Evolutionary conservation across 2,329 filamentous ascomycete genomes (phyloP), one percentile per base, ranked within the genome.

Genomic region (Fusarium cicatricum): DNA sequence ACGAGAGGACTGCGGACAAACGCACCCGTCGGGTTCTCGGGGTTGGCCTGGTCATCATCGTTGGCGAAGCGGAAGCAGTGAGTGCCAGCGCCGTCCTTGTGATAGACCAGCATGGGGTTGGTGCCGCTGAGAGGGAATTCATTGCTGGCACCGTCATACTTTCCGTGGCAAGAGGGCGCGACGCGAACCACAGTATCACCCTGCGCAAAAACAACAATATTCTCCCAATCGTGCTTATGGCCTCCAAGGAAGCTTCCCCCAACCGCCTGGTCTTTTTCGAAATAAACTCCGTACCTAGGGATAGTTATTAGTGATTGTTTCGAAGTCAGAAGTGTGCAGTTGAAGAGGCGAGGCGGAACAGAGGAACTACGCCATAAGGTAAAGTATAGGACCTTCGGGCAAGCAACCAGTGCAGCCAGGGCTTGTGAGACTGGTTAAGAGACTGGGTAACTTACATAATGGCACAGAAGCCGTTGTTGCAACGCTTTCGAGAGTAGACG

Each of bases 181-280:
- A 72, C 70, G 8, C 68, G 69, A 3, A 70, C 47, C 10, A 71
- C 51, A 0, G 38, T 50, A 23, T 68, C 58, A 9, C 59, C 68
- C 29, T 62, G 55, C 3, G 65, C 32, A 52, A 74, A 77, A 12
- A 78, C 68, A 1, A 78, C 69, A 9, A 70, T 65, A 55, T 72
- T 73, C 61, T 79, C 77, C 76, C 76, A 78, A 55, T 79, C 77
- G 57, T 78, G 74, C 1, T 72, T 69, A 41, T 79, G 77, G 21
- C 74, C 75, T 3, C 76, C 71, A 0, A 55, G 49, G 11, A 70
- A 68, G 28, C 63, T 60, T 0, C 73, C 75, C 1, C 52, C 38
- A 2, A 66, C 74, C 1, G 76, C 72, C 50, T 74, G 70, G 40
- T 80, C 79, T 61, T 81, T 80, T 41, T 79, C 78, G 47, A 76